A percentile compares a stretch with the other conserved stretches of the same genome.
phyloP scores from a whole-genome alignment of 495 filamentous ascomycete genomes.

The Sabuloglossum arenarium region DNA sequence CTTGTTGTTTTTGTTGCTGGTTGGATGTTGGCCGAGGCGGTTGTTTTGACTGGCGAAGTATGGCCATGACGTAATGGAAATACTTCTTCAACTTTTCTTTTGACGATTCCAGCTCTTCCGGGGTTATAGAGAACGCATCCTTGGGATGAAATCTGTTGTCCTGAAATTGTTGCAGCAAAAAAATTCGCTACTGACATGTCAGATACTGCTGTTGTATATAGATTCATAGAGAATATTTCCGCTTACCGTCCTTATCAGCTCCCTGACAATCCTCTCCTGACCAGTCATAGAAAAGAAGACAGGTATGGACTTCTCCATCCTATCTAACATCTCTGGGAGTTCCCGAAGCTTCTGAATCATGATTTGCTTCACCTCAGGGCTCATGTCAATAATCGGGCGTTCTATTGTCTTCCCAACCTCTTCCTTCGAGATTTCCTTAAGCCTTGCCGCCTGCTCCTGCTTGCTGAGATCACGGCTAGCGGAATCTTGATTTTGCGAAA shows the following conservation, averaged over 20 bases:
- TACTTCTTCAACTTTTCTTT: constrained; percentile 1
- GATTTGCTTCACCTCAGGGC: neutral
- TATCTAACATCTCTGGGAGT: constrained; percentile 1
- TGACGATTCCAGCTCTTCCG: neutral
- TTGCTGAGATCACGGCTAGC: neutral
- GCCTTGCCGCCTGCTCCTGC: neutral
- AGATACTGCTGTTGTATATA: neutral
- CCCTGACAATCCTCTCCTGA: neutral
- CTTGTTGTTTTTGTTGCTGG: neutral
- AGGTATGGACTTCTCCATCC: constrained; percentile 1
- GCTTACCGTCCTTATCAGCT: constrained; percentile 5
- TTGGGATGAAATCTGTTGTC: neutral
- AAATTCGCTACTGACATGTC: neutral
- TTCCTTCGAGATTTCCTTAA: neutral
- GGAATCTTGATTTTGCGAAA: neutral
- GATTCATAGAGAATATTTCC: neutral
- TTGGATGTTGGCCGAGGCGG: neutral
- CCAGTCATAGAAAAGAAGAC: constrained; percentile 3
- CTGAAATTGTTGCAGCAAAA: constrained; percentile 6
- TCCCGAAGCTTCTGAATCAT: constrained; percentile 5
- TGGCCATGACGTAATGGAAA: constrained; percentile 1
- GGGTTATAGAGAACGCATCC: constrained; percentile 6
- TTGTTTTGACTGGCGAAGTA: neutral
- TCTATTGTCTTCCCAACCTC: neutral
- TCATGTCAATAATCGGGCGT: constrained; percentile 1